These are phyloP conservation scores for Pestalotiopsis sp. DNA, from an alignment of 2,329 filamentous ascomycete genomes.

Conservation along the genomic window DNA sequence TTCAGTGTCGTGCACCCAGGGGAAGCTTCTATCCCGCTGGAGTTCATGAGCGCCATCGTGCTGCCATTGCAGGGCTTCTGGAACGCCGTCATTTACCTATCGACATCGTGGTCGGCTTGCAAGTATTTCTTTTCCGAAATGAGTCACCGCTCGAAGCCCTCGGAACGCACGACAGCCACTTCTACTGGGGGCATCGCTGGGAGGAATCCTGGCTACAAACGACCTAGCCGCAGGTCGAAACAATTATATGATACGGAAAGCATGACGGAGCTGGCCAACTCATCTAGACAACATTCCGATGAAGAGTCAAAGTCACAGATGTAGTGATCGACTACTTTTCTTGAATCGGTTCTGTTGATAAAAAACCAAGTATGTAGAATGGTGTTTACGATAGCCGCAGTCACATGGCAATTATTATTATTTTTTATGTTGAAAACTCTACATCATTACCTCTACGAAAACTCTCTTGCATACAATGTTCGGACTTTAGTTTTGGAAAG, in stretches of 20 bases:
- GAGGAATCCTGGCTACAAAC: constrained; percentile 35
- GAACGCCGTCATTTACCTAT: constrained; percentile 78
- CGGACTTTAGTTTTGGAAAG: background rate
- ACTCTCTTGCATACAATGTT: background rate
- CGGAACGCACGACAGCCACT: constrained; percentile 21
- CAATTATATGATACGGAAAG: constrained; percentile 52
- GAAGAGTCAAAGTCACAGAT: constrained; percentile 23
- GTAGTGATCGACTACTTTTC: background rate
- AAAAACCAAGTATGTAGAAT: background rate
- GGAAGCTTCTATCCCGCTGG: constrained; percentile 58
- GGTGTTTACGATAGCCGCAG: background rate
- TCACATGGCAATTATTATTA: background rate
- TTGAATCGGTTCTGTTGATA: background rate
- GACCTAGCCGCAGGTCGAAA: constrained; percentile 29
- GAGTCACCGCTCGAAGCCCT: constrained; percentile 17
- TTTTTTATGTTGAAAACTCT: background rate
- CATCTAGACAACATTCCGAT: constrained; percentile 37
- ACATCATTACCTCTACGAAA: background rate
- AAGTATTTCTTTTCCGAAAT: constrained; percentile 48
- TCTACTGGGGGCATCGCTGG: constrained; percentile 20
- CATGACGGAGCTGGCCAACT: constrained; percentile 50
- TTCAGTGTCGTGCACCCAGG: constrained; percentile 66
- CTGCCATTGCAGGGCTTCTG: constrained; percentile 83
- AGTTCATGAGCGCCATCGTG: constrained; percentile 73
- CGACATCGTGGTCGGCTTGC: constrained; percentile 69